Conservation (phyloP, 164 flowering plant species). For the Stephania japonica region DNA sequence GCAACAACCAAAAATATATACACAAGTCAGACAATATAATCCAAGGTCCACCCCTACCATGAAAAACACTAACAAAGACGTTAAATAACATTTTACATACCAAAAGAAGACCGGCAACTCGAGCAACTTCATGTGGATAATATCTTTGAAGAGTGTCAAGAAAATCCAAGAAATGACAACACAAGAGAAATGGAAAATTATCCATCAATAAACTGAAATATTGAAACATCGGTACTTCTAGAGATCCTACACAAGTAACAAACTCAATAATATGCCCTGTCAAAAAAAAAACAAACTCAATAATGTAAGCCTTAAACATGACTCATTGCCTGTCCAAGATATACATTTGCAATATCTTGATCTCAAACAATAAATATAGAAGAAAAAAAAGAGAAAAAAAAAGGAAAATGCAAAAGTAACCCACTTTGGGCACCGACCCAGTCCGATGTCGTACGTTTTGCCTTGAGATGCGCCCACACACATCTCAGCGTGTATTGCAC, state of each 20-base stretch:
- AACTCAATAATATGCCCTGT: not conserved
- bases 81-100: conserved; percentile 27
- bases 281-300: not conserved
- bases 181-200: conserved; percentile 1
- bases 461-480: no score
- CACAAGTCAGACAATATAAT: not conserved
- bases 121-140: conserved; percentile 88
- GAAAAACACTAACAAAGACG: not conserved
- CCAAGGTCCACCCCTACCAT: not conserved
- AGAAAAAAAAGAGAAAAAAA: not conserved
- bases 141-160: conserved; percentile 67
- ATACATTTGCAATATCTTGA: not conserved
- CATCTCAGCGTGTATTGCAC: no score
- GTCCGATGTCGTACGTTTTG: no score
- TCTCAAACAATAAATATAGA: not conserved
- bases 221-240: not conserved
- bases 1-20: not conserved
- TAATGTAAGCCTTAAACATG: not conserved
- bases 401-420: no score
- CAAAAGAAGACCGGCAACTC: conserved; percentile 82
- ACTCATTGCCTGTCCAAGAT: not conserved
- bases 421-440: no score
- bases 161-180: conserved; percentile 13
- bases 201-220: not conserved
- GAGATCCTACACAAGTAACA: not conserved